These are phyloP conservation scores for Barnettozyma californica DNA, from an alignment of 805 yeast genomes.

Conservation along the genomic window DNA sequence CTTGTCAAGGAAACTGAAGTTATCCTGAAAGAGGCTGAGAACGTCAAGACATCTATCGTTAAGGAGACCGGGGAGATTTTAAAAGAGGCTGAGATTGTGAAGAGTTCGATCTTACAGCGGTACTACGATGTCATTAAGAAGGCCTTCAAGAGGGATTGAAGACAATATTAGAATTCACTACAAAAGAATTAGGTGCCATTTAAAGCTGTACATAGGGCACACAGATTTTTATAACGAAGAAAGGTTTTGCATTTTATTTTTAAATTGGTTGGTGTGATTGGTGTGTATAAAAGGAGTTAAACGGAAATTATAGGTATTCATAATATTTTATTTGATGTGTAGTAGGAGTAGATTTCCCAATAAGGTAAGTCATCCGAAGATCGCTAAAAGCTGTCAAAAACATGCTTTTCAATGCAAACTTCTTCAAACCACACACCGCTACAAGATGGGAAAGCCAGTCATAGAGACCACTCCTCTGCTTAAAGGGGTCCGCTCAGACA, in stretches of 20 bases:
- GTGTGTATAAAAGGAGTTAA: background rate
- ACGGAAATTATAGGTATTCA: background rate
- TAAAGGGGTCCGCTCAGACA: slow-evolving; percentile 16
- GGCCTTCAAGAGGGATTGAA: slow-evolving; percentile 16
- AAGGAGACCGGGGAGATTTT: slow-evolving; percentile 28
- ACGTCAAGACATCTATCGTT: slow-evolving; percentile 19
- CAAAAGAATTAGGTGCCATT: background rate
- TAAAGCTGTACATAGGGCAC: background rate
- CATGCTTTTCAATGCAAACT: too few relatives aligned
- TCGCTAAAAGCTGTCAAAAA: background rate
- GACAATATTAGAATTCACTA: background rate
- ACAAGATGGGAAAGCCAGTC: background rate
- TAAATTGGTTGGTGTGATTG: background rate
- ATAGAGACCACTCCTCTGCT: slow-evolving; percentile 15
- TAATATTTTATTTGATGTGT: too few relatives aligned
- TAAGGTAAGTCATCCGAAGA: background rate
- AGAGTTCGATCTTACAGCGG: slow-evolving; percentile 15
- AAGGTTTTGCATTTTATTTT: background rate
- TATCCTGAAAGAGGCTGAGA: slow-evolving; percentile 24
- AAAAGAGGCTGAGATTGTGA: slow-evolving; percentile 27
- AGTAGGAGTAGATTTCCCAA: too few relatives aligned
- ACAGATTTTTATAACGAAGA: background rate
- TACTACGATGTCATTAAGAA: slow-evolving; percentile 21
- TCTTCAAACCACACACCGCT: too few relatives aligned
- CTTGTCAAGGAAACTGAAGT: slow-evolving; percentile 38